phyloP scores from a whole-genome alignment of 129 eudicot species.

The Logfia minima region DNA sequence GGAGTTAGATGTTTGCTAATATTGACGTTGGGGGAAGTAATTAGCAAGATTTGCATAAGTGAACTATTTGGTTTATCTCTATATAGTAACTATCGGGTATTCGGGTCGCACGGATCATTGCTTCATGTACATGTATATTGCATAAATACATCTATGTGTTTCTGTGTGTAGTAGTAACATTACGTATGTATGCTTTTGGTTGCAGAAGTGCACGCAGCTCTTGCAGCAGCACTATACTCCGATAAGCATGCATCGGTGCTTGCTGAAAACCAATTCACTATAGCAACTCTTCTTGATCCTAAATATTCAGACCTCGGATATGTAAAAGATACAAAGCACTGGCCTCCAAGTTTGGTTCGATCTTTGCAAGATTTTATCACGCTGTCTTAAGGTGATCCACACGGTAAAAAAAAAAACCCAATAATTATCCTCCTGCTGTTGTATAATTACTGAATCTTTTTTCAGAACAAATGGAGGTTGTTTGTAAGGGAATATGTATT shows the following conservation, averaged over 20 bases:
- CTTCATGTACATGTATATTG: neutral
- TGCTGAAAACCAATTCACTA: slow-evolving; percentile 56
- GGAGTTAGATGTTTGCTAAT: too few species aligned
- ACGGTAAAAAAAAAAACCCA: neutral
- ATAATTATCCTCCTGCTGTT: neutral
- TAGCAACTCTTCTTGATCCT: slow-evolving; percentile 61
- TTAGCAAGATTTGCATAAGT: too few species aligned
- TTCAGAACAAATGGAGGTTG: neutral
- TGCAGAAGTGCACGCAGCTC: slow-evolving; percentile 61
- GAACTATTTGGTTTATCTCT: neutral
- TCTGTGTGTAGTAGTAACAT: neutral
- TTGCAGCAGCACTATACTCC: slow-evolving; percentile 57
- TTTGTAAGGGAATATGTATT: neutral
- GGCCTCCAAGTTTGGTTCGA: slow-evolving; percentile 63
- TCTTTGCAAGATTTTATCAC: slow-evolving; percentile 52
- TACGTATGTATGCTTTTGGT: neutral
- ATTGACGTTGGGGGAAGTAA: too few species aligned
- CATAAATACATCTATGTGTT: neutral
- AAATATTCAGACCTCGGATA: slow-evolving; percentile 49
- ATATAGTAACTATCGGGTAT: neutral
- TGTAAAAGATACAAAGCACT: slow-evolving; percentile 55
- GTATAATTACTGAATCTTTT: neutral
- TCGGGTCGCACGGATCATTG: neutral
- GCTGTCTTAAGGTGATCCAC: slow-evolving; percentile 32
- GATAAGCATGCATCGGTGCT: slow-evolving; percentile 51